phyloP scores from a whole-genome alignment of 371 early-diverging fungal genomes.

The Mortierella polycephala region DNA sequence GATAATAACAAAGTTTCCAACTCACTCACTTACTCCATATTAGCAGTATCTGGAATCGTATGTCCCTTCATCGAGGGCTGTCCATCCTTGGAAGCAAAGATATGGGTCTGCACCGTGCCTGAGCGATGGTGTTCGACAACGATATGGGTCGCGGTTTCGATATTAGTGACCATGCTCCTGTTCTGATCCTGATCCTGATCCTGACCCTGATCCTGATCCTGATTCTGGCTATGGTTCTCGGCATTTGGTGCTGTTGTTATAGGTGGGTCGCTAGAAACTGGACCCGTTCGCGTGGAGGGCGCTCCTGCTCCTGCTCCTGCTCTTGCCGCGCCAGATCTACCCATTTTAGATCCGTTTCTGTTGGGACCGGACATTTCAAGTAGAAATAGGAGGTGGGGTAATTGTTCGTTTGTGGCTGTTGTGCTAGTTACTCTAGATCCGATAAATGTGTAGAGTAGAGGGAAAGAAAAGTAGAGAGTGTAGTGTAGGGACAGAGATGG shows the following conservation, averaged over 20 bases:
- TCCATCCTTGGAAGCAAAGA: slow-evolving; percentile 33
- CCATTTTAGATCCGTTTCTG: too few relatives aligned
- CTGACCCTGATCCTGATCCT: neutral
- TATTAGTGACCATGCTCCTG: neutral
- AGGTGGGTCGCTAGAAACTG: neutral
- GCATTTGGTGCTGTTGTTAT: neutral
- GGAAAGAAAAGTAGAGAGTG: neutral
- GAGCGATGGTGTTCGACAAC: slow-evolving; percentile 36
- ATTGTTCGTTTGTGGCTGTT: neutral
- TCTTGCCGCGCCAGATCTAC: too few relatives aligned
- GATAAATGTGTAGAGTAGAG: neutral
- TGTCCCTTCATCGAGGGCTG: slow-evolving; percentile 32
- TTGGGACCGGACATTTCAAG: slow-evolving; percentile 8
- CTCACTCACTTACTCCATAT: neutral
- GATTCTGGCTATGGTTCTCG: neutral
- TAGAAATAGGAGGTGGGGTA: neutral
- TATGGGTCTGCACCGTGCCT: slow-evolving; percentile 44
- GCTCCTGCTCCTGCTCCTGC: too few relatives aligned
- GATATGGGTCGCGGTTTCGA: slow-evolving; percentile 34
- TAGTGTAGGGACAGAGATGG: neutral
- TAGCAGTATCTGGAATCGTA: slow-evolving; percentile 3
- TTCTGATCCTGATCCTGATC: neutral
- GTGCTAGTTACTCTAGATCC: too few relatives aligned
- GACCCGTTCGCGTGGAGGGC: too few relatives aligned
- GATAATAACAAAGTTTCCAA: too few relatives aligned